Evolutionary conservation across 768 basidiomycete genomes (phyloP).

Genomic region (Floccularia luteovirens): DNA sequence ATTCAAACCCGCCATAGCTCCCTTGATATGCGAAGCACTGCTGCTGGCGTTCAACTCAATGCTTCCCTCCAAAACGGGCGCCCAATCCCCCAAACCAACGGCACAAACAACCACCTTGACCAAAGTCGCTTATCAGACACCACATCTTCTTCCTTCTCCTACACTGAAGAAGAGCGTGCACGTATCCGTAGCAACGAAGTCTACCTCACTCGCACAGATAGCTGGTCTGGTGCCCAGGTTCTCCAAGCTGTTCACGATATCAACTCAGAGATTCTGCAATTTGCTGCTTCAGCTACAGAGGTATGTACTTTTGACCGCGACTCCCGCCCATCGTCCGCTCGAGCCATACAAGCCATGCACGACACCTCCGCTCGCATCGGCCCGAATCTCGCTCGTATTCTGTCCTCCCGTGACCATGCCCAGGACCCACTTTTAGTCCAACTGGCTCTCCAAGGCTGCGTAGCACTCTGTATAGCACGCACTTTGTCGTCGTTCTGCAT

Average conservation of each 20-base stretch:
- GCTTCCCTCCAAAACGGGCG: slow-evolving; percentile 9
- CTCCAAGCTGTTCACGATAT: slow-evolving; percentile 75
- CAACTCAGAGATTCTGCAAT: slow-evolving; percentile 77
- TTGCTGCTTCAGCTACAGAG: slow-evolving; percentile 70
- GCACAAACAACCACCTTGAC: background rate
- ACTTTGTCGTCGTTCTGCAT: slow-evolving; percentile 68
- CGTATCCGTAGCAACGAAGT: slow-evolving; percentile 51
- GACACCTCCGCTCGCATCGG: slow-evolving; percentile 62
- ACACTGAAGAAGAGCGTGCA: slow-evolving; percentile 49
- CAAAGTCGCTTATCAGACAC: slow-evolving; percentile 8
- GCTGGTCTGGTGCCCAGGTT: slow-evolving; percentile 72
- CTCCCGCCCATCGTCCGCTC: slow-evolving; percentile 27
- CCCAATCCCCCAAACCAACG: background rate
- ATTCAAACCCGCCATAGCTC: slow-evolving; percentile 17
- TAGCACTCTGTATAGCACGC: slow-evolving; percentile 58
- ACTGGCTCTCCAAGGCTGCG: slow-evolving; percentile 66
- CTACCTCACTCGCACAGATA: slow-evolving; percentile 69
- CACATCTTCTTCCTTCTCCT: slow-evolving; percentile 7
- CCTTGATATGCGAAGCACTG: slow-evolving; percentile 22
- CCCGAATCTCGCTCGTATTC: slow-evolving; percentile 47
- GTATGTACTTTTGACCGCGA: slow-evolving; percentile 45
- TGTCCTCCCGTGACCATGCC: slow-evolving; percentile 58
- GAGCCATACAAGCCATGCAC: slow-evolving; percentile 43
- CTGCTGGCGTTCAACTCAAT: slow-evolving; percentile 3
- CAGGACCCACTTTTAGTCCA: slow-evolving; percentile 75